phyloP scores from a whole-genome alignment of 768 basidiomycete genomes.

The Russula compacta region DNA sequence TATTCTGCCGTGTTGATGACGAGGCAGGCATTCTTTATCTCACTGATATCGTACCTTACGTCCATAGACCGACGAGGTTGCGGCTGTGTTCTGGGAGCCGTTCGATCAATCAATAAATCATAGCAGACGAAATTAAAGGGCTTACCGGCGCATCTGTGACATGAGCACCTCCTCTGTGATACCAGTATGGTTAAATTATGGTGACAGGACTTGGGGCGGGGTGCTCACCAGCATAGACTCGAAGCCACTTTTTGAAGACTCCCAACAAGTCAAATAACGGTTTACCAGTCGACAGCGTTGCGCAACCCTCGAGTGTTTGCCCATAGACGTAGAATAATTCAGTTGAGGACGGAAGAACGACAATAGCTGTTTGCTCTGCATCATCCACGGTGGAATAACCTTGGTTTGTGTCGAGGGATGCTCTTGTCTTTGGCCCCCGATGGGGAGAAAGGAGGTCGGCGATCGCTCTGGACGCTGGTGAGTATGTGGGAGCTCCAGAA shows the following conservation, averaged over 20 bases:
- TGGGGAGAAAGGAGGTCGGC: constrained; percentile 86
- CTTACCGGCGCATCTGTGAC: constrained; percentile 62
- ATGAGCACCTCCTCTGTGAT: constrained; percentile 76
- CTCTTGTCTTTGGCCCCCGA: constrained; percentile 50
- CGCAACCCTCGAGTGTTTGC: constrained; percentile 90
- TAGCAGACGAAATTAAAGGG: neutral
- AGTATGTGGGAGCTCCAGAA: neutral
- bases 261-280: constrained; percentile 73
- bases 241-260: constrained; percentile 89
- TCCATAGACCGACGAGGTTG: constrained; percentile 65
- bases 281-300: constrained; percentile 78
- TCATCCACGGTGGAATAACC: constrained; percentile 34
- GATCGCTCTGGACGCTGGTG: constrained; percentile 50
- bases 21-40: constrained; percentile 77
- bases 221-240: constrained; percentile 76
- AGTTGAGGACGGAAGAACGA: constrained; percentile 86
- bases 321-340: constrained; percentile 97
- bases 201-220: neutral
- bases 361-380: constrained; percentile 40
- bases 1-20: constrained; percentile 97
- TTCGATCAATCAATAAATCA: neutral
- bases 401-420: constrained; percentile 51
- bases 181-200: constrained; percentile 14
- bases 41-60: constrained; percentile 61
- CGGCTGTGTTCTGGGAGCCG: constrained; percentile 31